Conservation (phyloP, 2,329 filamentous ascomycete genomes). For the Monosporascus sp. region DNA sequence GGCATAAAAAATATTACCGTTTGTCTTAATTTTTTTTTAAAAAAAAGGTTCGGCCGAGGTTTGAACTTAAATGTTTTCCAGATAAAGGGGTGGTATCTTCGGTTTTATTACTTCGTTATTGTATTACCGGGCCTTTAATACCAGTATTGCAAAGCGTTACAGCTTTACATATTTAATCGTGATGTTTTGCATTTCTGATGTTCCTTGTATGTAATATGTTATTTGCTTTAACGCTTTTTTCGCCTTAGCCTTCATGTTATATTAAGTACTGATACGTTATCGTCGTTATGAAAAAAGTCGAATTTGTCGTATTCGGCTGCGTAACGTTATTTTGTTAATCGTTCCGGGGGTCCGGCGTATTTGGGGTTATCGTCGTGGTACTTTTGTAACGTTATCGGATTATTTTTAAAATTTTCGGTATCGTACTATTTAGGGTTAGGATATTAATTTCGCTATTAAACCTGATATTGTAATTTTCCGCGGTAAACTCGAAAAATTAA, state of each 20-base stretch:
- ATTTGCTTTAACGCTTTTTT: no score
- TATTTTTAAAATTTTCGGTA: not conserved
- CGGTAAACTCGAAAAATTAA: not conserved
- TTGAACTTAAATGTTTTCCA: not conserved
- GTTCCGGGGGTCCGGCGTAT: not conserved
- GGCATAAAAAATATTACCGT: no score
- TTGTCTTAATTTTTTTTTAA: no score
- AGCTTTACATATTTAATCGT: not conserved
- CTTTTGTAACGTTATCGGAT: not conserved
- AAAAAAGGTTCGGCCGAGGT: not conserved
- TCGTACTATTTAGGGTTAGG: not conserved
- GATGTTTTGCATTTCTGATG: not conserved
- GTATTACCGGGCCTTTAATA: not conserved
- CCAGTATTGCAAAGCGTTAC: not conserved
- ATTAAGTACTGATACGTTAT: no score
- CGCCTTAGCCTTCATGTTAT: no score
- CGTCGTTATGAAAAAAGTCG: no score
- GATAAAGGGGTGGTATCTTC: not conserved
- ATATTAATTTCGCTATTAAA: not conserved
- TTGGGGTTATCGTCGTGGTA: not conserved
- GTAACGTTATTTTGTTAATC: not conserved
- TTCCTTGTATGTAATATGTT: not conserved
- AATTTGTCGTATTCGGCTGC: not conserved
- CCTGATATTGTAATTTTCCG: conserved; percentile 35
- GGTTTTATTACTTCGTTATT: not conserved